Evolutionary conservation across 441 rosid species (phyloP).

Genomic region (Erodium texanum): DNA sequence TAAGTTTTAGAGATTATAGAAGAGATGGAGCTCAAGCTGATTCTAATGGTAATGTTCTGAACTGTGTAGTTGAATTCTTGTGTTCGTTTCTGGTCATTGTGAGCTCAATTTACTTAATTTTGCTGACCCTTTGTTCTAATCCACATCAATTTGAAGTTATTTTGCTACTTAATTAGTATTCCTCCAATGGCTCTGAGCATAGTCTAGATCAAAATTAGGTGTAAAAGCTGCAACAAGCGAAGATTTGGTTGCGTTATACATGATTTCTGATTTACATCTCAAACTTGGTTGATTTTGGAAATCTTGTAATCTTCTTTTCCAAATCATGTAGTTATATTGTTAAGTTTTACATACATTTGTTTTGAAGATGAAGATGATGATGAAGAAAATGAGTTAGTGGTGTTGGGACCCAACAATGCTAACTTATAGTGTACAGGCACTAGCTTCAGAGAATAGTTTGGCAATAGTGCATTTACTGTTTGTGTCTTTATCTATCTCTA

Average conservation of each 20-base stretch:
- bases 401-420: neutral
- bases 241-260: neutral
- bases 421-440: neutral
- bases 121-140: neutral
- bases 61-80: slow-evolving; percentile 2
- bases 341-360: neutral
- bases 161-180: too few relatives aligned
- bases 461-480: slow-evolving; percentile 10
- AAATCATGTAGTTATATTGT: neutral
- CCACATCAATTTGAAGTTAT: neutral
- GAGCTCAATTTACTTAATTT: neutral
- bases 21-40: slow-evolving; percentile 27
- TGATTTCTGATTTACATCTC: neutral
- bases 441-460: slow-evolving; percentile 2
- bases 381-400: too few relatives aligned
- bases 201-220: neutral
- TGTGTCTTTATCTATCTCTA: slow-evolving; percentile 7
- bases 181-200: neutral
- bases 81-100: too few relatives aligned
- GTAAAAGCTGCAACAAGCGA: neutral
- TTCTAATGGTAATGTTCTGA: slow-evolving; percentile 28
- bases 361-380: neutral
- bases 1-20: slow-evolving; percentile 18
- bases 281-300: neutral
- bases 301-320: neutral